Evolutionary conservation across 176 grass and related monocot species (phyloP).

Genomic region (Cenchrus americanus): DNA sequence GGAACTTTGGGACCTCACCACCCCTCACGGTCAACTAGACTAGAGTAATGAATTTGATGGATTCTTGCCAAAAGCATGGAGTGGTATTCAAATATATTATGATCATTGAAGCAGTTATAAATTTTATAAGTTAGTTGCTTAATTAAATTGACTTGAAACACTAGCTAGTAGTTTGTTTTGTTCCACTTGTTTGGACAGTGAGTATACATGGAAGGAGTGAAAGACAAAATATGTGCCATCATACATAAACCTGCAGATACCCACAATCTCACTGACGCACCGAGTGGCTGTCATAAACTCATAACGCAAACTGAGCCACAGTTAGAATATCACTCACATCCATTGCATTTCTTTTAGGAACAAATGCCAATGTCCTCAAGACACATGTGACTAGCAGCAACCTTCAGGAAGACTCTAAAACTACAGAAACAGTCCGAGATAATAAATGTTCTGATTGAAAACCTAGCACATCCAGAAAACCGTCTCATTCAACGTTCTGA

Average conservation of each 20-base stretch:
- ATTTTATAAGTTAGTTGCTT: constrained; percentile 17
- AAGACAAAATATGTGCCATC: neutral
- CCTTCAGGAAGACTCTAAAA: neutral
- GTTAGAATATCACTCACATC: constrained; percentile 6
- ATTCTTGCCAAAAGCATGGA: constrained; percentile 9
- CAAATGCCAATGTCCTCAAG: neutral
- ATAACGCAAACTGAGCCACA: neutral
- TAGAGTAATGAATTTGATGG: neutral
- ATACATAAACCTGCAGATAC: neutral
- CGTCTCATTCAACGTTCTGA: neutral
- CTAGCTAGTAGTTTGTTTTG: constrained; percentile 25
- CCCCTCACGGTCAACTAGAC: neutral
- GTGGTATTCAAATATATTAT: neutral
- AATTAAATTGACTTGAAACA: constrained; percentile 25
- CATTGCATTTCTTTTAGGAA: neutral
- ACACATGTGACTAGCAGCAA: neutral
- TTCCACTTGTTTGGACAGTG: constrained; percentile 25
- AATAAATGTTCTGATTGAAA: neutral
- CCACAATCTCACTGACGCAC: constrained; percentile 6
- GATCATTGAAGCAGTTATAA: neutral
- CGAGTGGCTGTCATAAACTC: neutral
- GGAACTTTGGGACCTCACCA: neutral
- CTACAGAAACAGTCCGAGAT: neutral
- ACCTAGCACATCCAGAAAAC: neutral
- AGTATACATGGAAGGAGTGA: neutral